A percentile compares a stretch with the other conserved stretches of the same genome.
phyloP scores from a whole-genome alignment of 352 stramenopile species.

The Bremia lactucae region DNA sequence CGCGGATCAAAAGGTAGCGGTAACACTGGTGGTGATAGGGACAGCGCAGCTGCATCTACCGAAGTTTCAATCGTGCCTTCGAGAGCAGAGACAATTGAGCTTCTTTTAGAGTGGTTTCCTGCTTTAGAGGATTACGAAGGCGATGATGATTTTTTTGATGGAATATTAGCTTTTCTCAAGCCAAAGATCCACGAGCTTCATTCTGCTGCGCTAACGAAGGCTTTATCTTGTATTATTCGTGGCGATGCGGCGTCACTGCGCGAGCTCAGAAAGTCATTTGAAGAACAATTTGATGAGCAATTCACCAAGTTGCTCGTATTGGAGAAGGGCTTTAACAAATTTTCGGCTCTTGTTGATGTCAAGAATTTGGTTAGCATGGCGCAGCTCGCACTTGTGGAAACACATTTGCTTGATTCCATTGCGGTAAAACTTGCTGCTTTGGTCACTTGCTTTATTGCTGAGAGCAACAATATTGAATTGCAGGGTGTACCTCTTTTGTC shows the following conservation, averaged over 20 bases:
- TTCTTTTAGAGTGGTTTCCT: constrained; percentile 40
- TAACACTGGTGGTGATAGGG: constrained; percentile 9
- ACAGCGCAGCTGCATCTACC: not conserved
- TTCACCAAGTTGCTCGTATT: constrained; percentile 34
- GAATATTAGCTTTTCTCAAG: constrained; percentile 34
- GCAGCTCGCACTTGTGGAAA: constrained; percentile 43
- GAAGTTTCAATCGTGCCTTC: constrained; percentile 39
- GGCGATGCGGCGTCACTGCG: constrained; percentile 62
- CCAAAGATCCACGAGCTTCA: constrained; percentile 41
- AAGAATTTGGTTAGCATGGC: constrained; percentile 29
- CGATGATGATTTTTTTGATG: constrained; percentile 59
- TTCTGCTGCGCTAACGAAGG: constrained; percentile 30
- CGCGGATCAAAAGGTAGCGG: constrained; percentile 23
- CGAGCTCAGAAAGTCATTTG: constrained; percentile 61
- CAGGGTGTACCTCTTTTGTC: constrained; percentile 35
- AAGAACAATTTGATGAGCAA: constrained; percentile 64
- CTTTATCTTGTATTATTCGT: constrained; percentile 53
- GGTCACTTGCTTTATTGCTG: constrained; percentile 55
- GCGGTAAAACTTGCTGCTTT: constrained; percentile 43
- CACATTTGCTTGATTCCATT: constrained; percentile 36
- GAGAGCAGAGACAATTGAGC: constrained; percentile 26
- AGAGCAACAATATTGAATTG: constrained; percentile 49
- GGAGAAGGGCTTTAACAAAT: constrained; percentile 65
- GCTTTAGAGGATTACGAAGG: constrained; percentile 35
- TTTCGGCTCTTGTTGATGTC: constrained; percentile 43